Percentiles rank a stretch among this genome's conserved stretches.
These are phyloP conservation scores for Aphanomyces astaci DNA, from an alignment of 352 stramenopile genomes.

Conservation along the genomic window DNA sequence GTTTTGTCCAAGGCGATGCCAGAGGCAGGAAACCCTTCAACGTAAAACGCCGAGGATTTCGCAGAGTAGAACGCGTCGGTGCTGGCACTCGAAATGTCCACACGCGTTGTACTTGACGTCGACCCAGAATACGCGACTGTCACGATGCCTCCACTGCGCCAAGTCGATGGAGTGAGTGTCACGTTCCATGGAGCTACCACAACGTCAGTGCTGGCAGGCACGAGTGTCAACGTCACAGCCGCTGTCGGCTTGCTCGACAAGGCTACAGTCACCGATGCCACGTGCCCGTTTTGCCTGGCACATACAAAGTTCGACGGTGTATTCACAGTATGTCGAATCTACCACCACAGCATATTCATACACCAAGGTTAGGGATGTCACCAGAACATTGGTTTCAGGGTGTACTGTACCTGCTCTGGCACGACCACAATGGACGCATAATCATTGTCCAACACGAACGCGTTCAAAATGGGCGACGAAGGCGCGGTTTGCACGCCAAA, in stretches of 20 bases:
- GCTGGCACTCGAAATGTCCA: constrained; percentile 13
- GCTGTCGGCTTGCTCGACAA: constrained; percentile 37
- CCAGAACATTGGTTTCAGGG: constrained; percentile 1
- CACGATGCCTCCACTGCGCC: not conserved
- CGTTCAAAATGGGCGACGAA: constrained; percentile 23
- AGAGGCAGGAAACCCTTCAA: not conserved
- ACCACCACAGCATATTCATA: too few species aligned
- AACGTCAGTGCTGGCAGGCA: constrained; percentile 5
- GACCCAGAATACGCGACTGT: constrained; percentile 3
- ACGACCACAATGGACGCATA: constrained; percentile 32
- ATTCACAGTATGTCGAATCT: not conserved
- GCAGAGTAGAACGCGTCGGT: not conserved
- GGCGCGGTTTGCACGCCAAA: constrained; percentile 46
- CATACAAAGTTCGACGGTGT: constrained; percentile 32
- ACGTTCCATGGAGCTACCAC: not conserved
- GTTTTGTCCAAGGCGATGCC: constrained; percentile 8
- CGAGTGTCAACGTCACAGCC: constrained; percentile 35
- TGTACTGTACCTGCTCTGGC: constrained; percentile 35
- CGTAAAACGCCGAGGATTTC: not conserved
- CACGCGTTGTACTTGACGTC: not conserved
- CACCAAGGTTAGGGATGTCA: too few species aligned
- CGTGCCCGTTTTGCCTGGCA: constrained; percentile 36
- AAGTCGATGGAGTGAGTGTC: constrained; percentile 7
- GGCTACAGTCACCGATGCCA: constrained; percentile 32
- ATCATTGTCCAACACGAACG: constrained; percentile 50